A percentile compares a stretch with the other conserved stretches of the same genome.
These are phyloP conservation scores for Solanum piurae DNA, from an alignment of 257 asterid species.

Conservation along the genomic window DNA sequence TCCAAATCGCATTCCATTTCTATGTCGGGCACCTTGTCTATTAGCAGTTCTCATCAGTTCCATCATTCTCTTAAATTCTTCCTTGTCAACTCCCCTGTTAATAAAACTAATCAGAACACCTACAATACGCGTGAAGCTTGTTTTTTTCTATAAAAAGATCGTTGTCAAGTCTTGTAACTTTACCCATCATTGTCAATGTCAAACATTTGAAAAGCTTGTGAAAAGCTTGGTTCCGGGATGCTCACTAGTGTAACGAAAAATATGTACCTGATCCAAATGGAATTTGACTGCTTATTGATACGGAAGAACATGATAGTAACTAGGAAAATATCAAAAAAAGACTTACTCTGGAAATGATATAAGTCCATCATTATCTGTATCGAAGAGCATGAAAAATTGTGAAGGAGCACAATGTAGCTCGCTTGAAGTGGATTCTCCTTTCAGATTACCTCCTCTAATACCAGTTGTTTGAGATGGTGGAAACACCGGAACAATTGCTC, in stretches of 20 bases:
- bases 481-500: constrained; percentile 86
- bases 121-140: not conserved
- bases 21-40: constrained; percentile 76
- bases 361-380: constrained; percentile 77
- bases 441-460: constrained; percentile 63
- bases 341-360: constrained; percentile 83
- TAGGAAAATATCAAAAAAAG: not conserved
- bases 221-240: constrained; percentile 85
- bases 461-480: constrained; percentile 70
- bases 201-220: constrained; percentile 78
- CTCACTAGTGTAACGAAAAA: constrained; percentile 78
- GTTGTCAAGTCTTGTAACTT: not conserved
- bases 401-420: constrained; percentile 70
- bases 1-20: constrained; percentile 69
- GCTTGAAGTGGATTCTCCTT: constrained; percentile 43
- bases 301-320: not conserved
- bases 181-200: constrained; percentile 80
- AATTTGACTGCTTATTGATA: not conserved
- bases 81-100: constrained; percentile 63
- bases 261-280: constrained; percentile 44
- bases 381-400: constrained; percentile 74
- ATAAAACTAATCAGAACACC: not conserved
- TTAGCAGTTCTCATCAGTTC: constrained; percentile 63
- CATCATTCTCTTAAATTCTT: constrained; percentile 91
- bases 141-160: not conserved